phyloP scores from a whole-genome alignment of 1,139 yeast genomes.

The Lodderomyces pseudojiufengensis region DNA sequence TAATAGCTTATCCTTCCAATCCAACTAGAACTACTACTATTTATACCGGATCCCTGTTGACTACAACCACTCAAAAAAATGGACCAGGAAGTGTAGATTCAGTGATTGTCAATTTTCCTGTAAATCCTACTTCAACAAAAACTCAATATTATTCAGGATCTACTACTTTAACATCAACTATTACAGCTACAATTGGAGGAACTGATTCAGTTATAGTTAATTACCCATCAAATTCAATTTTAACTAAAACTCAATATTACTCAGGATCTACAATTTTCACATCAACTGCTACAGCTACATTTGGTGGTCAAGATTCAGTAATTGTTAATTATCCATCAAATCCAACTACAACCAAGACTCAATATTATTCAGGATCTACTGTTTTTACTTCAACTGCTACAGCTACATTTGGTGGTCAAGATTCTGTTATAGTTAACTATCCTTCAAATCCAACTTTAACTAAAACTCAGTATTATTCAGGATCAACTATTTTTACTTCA shows the following conservation, averaged over 20 bases:
- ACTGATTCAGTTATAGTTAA: conserved; percentile 15
- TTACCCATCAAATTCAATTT: conserved; percentile 7
- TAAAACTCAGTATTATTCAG: conserved; percentile 12
- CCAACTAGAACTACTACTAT: conserved; percentile 14
- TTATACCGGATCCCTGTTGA: conserved; percentile 5
- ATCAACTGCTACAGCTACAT: conserved; percentile 9
- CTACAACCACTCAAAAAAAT: conserved; percentile 11
- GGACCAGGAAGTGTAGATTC: conserved; percentile 15
- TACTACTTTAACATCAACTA: conserved; percentile 9
- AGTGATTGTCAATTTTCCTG: conserved; percentile 19
- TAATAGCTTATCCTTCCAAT: conserved; percentile 13
- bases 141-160: conserved; percentile 10
- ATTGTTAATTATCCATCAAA: conserved; percentile 13
- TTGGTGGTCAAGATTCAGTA: conserved; percentile 11
- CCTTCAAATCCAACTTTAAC: conserved; percentile 14
- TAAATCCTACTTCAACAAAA: conserved; percentile 13
- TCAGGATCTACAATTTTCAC: background rate
- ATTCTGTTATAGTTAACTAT: conserved; percentile 14
- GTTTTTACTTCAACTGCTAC: conserved; percentile 10
- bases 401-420: conserved; percentile 10
- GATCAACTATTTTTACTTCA: conserved; percentile 8
- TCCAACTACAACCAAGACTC: conserved; percentile 12
- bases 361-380: conserved; percentile 6
- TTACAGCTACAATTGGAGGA: conserved; percentile 3
- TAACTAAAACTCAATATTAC: conserved; percentile 3